Evolutionary conservation across 768 basidiomycete genomes (phyloP), one percentile per base, ranked within the genome.

Genomic region (Lanmaoa rubissima): DNA sequence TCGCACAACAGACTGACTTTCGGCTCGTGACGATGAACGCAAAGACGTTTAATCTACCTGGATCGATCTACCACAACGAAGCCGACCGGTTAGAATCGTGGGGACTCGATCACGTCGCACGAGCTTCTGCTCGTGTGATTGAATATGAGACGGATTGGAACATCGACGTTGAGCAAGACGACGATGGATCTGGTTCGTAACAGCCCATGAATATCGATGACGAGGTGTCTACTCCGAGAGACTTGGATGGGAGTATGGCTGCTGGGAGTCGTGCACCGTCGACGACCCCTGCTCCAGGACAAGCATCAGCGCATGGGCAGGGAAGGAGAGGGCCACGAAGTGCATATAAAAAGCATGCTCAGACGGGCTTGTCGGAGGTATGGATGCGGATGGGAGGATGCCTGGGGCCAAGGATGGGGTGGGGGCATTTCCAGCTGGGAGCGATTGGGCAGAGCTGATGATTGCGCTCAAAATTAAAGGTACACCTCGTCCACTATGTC

Each of bases 391-490:
- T 47, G 89, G 90, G 2, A 79, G 85, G 83, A 24, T 24, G 21
- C 21, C 21, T 24, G 21, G 21, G 21, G 21, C 83, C 42, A 85
- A 84, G 62, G 90, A 91, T 59, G 90, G 90, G 4, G 73, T 92
- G 0, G 88, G 85, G 0, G 78, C 79, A 3, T 91, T 92, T 66
- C 88, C 87, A 0, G 75, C 86, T 5, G 82, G 82, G 17, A 86
- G 86, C 16, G 84, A 85, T 62, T 85, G 80, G 82, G 87, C 88
- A n/a, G 76, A 81, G 58, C 76, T 82, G 31, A 89, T 92, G 85
- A 65, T 92, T 11, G 78, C 80, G 1, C 73, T 92, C 35, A 92
- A 91, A 70, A 74, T 90, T 48, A 90, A 89, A 78, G 89, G 90
- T 86, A 55, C 19, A 8, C 36, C 9, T 32, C 43, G 19, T 48